Base-by-base conservation (phyloP, 306 rosid genomes). In the Echinosophora koreensis region DNA sequence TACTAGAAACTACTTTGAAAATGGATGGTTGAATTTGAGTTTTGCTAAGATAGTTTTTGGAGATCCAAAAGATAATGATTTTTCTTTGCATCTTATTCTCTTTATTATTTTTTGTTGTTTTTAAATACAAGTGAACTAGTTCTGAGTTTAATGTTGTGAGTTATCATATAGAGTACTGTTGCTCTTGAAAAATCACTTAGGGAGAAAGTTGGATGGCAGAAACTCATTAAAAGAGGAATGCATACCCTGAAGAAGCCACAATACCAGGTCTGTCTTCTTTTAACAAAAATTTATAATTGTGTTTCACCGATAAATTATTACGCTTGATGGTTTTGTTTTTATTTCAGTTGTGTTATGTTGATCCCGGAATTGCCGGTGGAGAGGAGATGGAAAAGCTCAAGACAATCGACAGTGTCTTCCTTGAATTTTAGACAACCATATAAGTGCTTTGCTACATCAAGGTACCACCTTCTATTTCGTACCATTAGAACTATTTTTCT, bases 341-440 rank as follows among this genome's bases (percentile, higher is more conserved):
- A 44, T 86, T 88, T 81, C 94, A 90, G 93, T 70, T 91, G 85
- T 91, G 97, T 69, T 92, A 84, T 77, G 86, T 94, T 82, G 96
- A 91, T 78, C 86, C 90, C 52, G 96, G 96, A 80, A 66, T 94
- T 64, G 89, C 91, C 69, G 69, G 80, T 63, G 82, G 62, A 70
- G 89, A 75, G 74, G 94, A 90, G 75, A 59, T 86, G 80, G 89
- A 89, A 76, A 74, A 71, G 54, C 94, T 94, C 61, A 90, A 86
- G 89, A 89, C 88, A 66, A 80, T 94, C 56, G 82, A 90, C 54
- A 89, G 92, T 57, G 67, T 66, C 60, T 92, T 94, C 83, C 85
- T 89, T 83, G 94, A 89, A 84, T 58, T 90, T 44, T 90, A 89
- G 66, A 54, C 50, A 82, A 46, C 56, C 62, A 32, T 62, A 74